Evolutionary conservation across 78 protist species (phyloP), one percentile per base, ranked within the genome.

Genomic region (Dictyostelium brefeldianum): DNA sequence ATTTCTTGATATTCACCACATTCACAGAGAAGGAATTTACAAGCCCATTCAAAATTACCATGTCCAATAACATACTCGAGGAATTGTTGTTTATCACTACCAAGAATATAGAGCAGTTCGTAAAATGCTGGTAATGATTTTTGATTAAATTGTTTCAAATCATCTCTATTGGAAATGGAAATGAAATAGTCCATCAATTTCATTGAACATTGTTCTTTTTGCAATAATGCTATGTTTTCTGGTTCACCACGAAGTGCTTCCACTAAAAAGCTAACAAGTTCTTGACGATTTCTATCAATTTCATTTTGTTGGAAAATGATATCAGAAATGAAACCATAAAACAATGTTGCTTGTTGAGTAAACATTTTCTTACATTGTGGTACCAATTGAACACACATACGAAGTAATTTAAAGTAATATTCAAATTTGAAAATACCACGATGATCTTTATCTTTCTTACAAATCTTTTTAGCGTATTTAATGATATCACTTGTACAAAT

Each of bases 131-230:
- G 92, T 8, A 85, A 36, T 22, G 92, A 85, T 46, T 75, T 85
- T 85, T 71, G 83, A 51, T 85, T 85, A 62, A 74, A 85, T 43
- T 73, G 69, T 48, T 57, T 85, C 43, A 85, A 85, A n/a, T 85
- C 92, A 15, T 85, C 92, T 48, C 48, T 85, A 22, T 82, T 29
- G 1, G 92, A 85, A 7, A 85, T 85, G 62, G 83, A 74, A 27
- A 85, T 85, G 41, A 59, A 85, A 62, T 85, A 85, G 20, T 85
- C 92, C 92, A 85, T 85, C 9, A 85, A 36, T 57, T 85, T 85
- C 11, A 4, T 41, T 20, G 50, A 31, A 47, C 77, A 31, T 75
- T 64, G 83, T 14, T 85, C 77, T 10, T 71, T 62, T 5, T 73
- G 47, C 4, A 85, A n/a, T 4, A 74, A 11, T 15, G 43, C 11